Evolutionary conservation across 176 grass and related monocot genomes (phyloP), one percentile per base, ranked within the genome.

Genomic region (Chrysopogon serrulatus): DNA sequence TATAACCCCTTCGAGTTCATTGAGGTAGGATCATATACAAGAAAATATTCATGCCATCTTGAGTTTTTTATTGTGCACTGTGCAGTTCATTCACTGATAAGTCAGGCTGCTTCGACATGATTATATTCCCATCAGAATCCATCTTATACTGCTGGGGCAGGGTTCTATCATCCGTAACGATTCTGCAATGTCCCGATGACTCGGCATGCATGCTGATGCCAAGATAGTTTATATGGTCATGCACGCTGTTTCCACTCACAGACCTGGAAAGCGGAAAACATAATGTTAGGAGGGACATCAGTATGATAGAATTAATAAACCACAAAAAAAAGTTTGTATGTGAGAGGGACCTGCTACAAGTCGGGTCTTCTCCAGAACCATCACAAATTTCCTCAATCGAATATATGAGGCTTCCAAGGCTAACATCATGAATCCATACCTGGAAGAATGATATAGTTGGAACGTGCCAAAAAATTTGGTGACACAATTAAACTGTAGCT

Each of bases 401-500:
- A 40, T 92, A 92, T 67, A 86, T 76, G 2, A 94, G 65, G 78
- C 72, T 97, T 79, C 83, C 90, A 6, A 97, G 45, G 44, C 71
- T 87, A 34, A 81, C 80, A 69, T 84, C 78, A 77, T 92, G 92
- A 15, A 98, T 61, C 90, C 95, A 98, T 71, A 98, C 90, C 95
- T 95, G 86, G 77, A 86, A 65, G 76, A 49, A 39, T 10, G 15
- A 73, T 40, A 56, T 17, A 66, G 54, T 34, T 76, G 31, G 62
- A 21, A 54, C 39, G 30, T 15, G 12, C 17, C 32, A 69, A 17
- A 77, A 90, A 67, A 51, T 45, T 45, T 4, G 7, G 12, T 12
- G 16, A 42, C 51, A 59, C 28, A 15, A 53, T 26, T 63, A 87
- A 73, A 68, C 12, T 30, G 21, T 10, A 57, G 17, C 19, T 49